Conservation (phyloP, 2,329 filamentous ascomycete species). For the Metarhizium album region DNA sequence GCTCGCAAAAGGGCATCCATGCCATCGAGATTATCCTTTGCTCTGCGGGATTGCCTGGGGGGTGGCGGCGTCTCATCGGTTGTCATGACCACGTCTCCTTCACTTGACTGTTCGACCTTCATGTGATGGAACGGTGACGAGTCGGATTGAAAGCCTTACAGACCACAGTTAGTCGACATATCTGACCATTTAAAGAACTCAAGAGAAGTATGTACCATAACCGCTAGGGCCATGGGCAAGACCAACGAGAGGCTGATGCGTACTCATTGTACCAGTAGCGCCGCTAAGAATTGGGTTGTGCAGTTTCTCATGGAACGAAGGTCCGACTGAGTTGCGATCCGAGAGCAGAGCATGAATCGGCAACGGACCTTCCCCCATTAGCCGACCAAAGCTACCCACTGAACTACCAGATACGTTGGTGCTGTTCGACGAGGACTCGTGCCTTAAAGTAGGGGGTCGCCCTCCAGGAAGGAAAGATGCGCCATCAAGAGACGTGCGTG, state of each 20-base stretch:
- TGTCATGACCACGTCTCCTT: constrained; percentile 23
- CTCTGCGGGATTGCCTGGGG: constrained; percentile 9
- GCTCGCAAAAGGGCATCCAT: constrained; percentile 48
- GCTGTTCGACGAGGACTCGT: constrained; percentile 34
- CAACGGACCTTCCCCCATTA: constrained; percentile 38
- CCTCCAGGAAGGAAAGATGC: constrained; percentile 17
- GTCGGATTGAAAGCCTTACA: constrained; percentile 23
- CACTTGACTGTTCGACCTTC: constrained; percentile 18
- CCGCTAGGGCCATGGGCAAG: constrained; percentile 17
- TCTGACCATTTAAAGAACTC: constrained; percentile 9
- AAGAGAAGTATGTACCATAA: constrained; percentile 22
- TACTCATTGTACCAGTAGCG: constrained; percentile 14
- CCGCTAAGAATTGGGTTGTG: constrained; percentile 4
- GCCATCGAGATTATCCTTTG: constrained; percentile 34
- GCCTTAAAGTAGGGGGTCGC: constrained; percentile 28
- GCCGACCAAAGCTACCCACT: constrained; percentile 24
- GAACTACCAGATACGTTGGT: constrained; percentile 32
- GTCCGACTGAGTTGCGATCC: constrained; percentile 21
- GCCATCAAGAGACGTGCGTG: constrained; percentile 15
- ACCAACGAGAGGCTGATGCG: constrained; percentile 13
- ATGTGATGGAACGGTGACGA: constrained; percentile 21
- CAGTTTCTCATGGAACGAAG: constrained; percentile 9
- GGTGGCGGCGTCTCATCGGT: constrained; percentile 13
- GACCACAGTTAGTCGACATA: constrained; percentile 16
- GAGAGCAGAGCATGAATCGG: constrained; percentile 44